These are phyloP conservation scores for Neurospora sp. DNA, from an alignment of 495 filamentous ascomycete species.

Conservation along the genomic window DNA sequence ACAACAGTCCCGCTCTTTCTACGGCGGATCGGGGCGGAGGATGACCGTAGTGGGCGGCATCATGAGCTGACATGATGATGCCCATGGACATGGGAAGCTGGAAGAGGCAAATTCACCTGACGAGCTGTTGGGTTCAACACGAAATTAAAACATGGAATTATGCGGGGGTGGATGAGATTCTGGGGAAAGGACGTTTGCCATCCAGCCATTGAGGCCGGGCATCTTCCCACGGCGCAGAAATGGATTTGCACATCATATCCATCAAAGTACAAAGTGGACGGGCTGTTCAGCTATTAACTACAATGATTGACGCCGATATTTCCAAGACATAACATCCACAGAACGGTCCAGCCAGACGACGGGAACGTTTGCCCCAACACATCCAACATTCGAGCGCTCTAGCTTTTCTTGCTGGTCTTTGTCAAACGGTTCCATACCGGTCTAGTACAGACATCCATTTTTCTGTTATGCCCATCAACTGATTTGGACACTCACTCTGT, in stretches of 20 bases:
- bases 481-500: neutral
- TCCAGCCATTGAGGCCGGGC: neutral
- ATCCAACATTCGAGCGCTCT: neutral
- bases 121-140: neutral
- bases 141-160: neutral
- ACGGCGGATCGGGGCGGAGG: neutral
- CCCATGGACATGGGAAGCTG: neutral
- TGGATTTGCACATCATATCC: neutral
- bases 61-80: neutral
- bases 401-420: neutral
- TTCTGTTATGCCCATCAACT: neutral
- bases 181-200: neutral
- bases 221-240: neutral
- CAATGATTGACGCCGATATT: neutral
- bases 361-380: neutral
- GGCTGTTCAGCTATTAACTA: neutral
- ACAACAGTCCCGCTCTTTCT: neutral
- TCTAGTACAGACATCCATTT: neutral
- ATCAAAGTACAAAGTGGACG: neutral
- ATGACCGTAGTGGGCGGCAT: neutral
- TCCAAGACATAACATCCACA: neutral
- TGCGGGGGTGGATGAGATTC: neutral
- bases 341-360: neutral
- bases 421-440: neutral
- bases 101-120: neutral